These are phyloP conservation scores for Fusarium caatingaense DNA, from an alignment of 2,329 filamentous ascomycete genomes.

Conservation along the genomic window DNA sequence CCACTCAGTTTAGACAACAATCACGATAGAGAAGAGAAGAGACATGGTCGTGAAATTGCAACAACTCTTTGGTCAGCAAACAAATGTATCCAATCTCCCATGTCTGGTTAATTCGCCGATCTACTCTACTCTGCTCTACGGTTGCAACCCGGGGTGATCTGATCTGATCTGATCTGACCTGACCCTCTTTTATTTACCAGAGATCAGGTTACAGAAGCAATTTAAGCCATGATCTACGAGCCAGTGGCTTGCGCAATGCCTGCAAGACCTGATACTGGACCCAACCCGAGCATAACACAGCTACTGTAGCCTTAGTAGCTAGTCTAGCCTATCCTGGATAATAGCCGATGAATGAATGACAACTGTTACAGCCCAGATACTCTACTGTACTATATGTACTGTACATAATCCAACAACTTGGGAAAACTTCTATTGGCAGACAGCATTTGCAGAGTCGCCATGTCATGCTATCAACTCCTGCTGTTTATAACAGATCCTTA, in stretches of 20 bases:
- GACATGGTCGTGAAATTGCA: slow-evolving; percentile 18
- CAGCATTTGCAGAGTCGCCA: neutral
- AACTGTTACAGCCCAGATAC: neutral
- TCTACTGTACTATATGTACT: neutral
- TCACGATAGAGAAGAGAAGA: neutral
- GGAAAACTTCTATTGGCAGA: neutral
- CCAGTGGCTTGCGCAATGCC: slow-evolving; percentile 14
- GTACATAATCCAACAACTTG: neutral
- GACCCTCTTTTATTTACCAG: neutral
- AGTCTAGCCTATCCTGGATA: neutral
- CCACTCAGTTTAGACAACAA: neutral
- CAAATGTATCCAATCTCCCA: neutral
- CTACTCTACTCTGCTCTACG: slow-evolving; percentile 1
- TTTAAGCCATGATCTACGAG: slow-evolving; percentile 12
- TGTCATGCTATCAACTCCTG: neutral
- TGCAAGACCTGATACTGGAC: slow-evolving; percentile 3
- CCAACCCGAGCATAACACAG: neutral
- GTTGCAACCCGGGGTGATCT: neutral
- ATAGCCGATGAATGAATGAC: neutral
- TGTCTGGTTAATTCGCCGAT: slow-evolving; percentile 15
- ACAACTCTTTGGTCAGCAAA: neutral
- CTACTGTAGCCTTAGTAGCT: too few relatives aligned
- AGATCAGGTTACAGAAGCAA: neutral
- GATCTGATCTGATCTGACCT: neutral
- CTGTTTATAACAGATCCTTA: neutral